These are phyloP conservation scores for Teunomyces aglyptinius DNA, from an alignment of 805 yeast species.

Conservation along the genomic window DNA sequence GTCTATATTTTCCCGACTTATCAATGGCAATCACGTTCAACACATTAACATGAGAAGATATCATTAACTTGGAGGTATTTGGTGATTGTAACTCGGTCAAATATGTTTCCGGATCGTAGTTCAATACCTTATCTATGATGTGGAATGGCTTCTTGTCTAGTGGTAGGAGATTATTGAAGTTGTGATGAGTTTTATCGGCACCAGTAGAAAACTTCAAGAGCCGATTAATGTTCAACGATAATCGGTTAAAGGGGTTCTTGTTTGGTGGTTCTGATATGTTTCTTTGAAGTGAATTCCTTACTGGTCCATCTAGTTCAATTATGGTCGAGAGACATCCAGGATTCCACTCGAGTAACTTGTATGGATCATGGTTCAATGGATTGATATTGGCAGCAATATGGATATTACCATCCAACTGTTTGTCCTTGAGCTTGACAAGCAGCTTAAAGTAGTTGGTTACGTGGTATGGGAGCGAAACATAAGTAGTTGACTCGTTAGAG, in stretches of 20 bases:
- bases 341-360: conserved; percentile 49
- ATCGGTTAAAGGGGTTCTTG: conserved; percentile 25
- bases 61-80: conserved; percentile 34
- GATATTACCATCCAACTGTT: conserved; percentile 41
- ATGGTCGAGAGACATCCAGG: conserved; percentile 48
- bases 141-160: not conserved
- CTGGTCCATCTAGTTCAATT: conserved; percentile 10
- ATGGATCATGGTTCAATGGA: conserved; percentile 53
- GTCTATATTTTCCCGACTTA: conserved; percentile 19
- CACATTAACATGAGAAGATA: conserved; percentile 50
- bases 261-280: not conserved
- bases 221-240: conserved; percentile 32
- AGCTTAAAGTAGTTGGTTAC: conserved; percentile 41
- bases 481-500: conserved; percentile 47
- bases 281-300: not conserved
- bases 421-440: conserved; percentile 33
- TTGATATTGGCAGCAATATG: conserved; percentile 54
- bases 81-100: conserved; percentile 25
- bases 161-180: not conserved
- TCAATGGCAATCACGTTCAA: conserved; percentile 45
- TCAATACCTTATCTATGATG: conserved; percentile 7
- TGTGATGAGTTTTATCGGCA: conserved; percentile 4
- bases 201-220: conserved; percentile 16
- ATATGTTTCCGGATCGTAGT: conserved; percentile 20
- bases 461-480: conserved; percentile 52